Evolutionary conservation across 805 yeast genomes (phyloP).

Genomic region (Saccharomycopsis javanensis): DNA sequence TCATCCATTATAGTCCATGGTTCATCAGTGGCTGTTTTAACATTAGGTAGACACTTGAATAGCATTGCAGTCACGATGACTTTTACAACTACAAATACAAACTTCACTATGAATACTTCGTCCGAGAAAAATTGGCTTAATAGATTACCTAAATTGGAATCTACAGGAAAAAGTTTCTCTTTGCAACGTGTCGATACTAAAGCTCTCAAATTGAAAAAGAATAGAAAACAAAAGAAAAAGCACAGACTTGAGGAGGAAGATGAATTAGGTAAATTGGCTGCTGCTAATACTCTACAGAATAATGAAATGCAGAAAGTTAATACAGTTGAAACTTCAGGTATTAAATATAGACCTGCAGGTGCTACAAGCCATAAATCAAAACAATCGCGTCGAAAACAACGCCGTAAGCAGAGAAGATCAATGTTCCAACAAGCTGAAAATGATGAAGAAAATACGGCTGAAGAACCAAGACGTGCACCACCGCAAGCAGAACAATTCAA

Average conservation of each 20-base stretch:
- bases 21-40: constrained; percentile 70
- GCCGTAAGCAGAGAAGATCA: constrained; percentile 22
- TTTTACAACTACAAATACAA: constrained; percentile 57
- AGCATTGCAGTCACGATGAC: constrained; percentile 91
- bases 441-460: constrained; percentile 25
- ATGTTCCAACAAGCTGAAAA: constrained; percentile 2
- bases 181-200: constrained; percentile 73
- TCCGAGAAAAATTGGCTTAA: constrained; percentile 67
- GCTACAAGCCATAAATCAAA: constrained; percentile 47
- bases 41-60: constrained; percentile 78
- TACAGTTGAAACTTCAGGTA: constrained; percentile 48
- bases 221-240: constrained; percentile 18
- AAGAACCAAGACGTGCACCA: constrained; percentile 16
- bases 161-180: constrained; percentile 64
- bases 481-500: constrained; percentile 18
- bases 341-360: constrained; percentile 63
- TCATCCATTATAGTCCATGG: constrained; percentile 86
- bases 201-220: constrained; percentile 27
- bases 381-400: constrained; percentile 25
- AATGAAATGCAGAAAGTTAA: not conserved
- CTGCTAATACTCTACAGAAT: constrained; percentile 2
- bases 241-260: constrained; percentile 16
- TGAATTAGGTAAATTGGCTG: not conserved
- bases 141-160: constrained; percentile 73
- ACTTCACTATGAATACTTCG: constrained; percentile 38